Evolutionary conservation across 139 green algal species (phyloP).

Genomic region (Nannochloris sp.): DNA sequence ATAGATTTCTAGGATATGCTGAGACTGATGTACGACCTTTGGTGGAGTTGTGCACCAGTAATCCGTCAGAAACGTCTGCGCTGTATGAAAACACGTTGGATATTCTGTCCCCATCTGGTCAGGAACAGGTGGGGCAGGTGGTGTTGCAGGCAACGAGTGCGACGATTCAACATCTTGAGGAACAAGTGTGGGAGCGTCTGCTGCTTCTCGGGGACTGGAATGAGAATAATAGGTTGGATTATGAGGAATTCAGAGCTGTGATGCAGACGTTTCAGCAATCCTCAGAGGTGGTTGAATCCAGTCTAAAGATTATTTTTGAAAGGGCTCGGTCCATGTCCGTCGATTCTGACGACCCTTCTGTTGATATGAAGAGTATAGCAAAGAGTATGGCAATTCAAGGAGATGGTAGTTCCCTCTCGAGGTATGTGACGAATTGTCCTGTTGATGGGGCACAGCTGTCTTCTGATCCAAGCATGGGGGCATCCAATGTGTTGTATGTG

Average conservation of each 20-base stretch:
- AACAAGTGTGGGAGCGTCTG: slow-evolving; percentile 36
- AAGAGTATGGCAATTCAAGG: slow-evolving; percentile 5
- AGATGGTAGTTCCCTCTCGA: neutral
- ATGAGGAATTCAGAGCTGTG: slow-evolving; percentile 24
- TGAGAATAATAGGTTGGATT: slow-evolving; percentile 17
- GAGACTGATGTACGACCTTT: slow-evolving; percentile 14
- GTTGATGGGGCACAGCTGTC: slow-evolving; percentile 35
- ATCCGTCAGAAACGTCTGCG: neutral
- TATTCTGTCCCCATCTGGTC: slow-evolving; percentile 18
- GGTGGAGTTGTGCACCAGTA: neutral
- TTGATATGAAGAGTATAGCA: slow-evolving; percentile 7
- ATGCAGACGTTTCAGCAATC: slow-evolving; percentile 25
- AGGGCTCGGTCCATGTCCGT: neutral
- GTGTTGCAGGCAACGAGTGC: slow-evolving; percentile 11
- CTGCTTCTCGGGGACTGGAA: slow-evolving; percentile 30
- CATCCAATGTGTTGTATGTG: slow-evolving; percentile 42
- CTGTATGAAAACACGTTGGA: slow-evolving; percentile 3
- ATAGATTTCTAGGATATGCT: slow-evolving; percentile 13
- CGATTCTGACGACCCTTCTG: slow-evolving; percentile 16
- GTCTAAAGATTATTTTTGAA: slow-evolving; percentile 21
- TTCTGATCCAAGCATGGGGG: slow-evolving; percentile 14
- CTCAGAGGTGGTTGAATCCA: slow-evolving; percentile 13
- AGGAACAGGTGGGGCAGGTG: neutral
- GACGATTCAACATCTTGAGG: slow-evolving; percentile 17
- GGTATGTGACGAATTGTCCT: slow-evolving; percentile 30